Evolutionary conservation across 768 basidiomycete genomes (phyloP).

Genomic region (Termitomyces sp.): DNA sequence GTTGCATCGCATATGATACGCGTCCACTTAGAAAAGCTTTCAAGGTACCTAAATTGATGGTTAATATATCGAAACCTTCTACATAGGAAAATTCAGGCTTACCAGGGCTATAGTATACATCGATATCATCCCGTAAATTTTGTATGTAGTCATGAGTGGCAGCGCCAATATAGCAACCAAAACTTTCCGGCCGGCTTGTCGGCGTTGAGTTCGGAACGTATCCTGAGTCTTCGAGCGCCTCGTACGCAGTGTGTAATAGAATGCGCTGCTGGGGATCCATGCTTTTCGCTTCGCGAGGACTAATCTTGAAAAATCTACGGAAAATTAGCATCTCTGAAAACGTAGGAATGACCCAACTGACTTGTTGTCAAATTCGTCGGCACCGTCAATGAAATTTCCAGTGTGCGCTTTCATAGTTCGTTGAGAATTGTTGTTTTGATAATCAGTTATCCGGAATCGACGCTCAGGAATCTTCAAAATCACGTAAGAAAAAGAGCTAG

Average conservation of each 20-base stretch:
- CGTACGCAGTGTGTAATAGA: conserved; percentile 59
- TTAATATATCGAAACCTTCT: background rate
- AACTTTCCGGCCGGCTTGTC: conserved; percentile 44
- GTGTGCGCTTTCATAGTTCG: conserved; percentile 46
- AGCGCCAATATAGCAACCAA: conserved; percentile 66
- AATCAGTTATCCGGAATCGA: conserved; percentile 47
- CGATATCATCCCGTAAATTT: conserved; percentile 57
- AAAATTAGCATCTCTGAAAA: background rate
- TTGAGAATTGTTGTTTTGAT: conserved; percentile 26
- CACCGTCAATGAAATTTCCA: conserved; percentile 60
- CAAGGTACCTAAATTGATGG: background rate
- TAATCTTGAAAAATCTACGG: conserved; percentile 59
- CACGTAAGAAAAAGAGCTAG: background rate
- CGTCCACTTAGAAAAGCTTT: conserved; percentile 48
- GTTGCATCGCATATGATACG: conserved; percentile 62
- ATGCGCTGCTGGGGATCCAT: conserved; percentile 79
- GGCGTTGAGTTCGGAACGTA: conserved; percentile 58
- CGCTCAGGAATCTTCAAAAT: conserved; percentile 50
- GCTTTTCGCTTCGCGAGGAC: conserved; percentile 65
- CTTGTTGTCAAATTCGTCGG: conserved; percentile 59
- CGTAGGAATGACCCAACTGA: conserved; percentile 14
- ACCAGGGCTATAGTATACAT: conserved; percentile 72
- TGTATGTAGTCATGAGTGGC: conserved; percentile 68
- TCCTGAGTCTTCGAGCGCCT: conserved; percentile 67
- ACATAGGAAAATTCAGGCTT: conserved; percentile 1